Base-by-base conservation (phyloP, 257 asterid genomes). In the Solanum raphanifolium region DNA sequence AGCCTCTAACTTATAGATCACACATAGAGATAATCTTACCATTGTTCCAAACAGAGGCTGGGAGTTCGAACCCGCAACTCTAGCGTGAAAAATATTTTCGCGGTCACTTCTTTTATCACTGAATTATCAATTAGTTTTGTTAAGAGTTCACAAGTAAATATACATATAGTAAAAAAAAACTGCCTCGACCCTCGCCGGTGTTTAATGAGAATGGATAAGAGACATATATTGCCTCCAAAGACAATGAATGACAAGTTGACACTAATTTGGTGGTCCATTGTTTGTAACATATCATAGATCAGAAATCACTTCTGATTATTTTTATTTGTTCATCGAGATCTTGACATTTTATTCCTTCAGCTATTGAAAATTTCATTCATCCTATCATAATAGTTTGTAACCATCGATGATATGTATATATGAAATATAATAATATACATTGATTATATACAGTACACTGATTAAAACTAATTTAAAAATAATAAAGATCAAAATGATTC, bases 121-220 rank as follows among this genome's bases (percentile, higher is more conserved):
- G 20, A 48, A 48, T 15, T 15, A 48, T 46, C 7, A 15, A 48
- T 48, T 48, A 48, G 0, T 48, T 5, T 48, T 48, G 1, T 48
- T 15, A 13, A 0, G 8, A 0, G 0, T 48, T 48, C 3, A 48
- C 7, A 48, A 48, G 3, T 48, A 5, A 48, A 5, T 48, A 48
- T 46, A 46, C 7, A 46, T 46, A 41, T 41, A 31, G 32, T 31
- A 29, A 29, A 43, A 46, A 46, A 46, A 46, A 46, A 13, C 18
- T 46, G 55, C 2, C 6, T 46, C 2, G 6, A n/a, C 6, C 62
- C 62, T 52, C 62, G 1, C 62, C 1, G 2, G 1, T 18, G 23
- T 52, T 52, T 6, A 16, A 52, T 52, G 62, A 52, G 23, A 52
- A 52, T 52, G 62, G 10, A 52, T 18, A 18, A 16, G 23, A 52